Percentiles rank a stretch among this genome's conserved stretches.
These are phyloP conservation scores for Aspergillus cavernicola DNA, from an alignment of 495 filamentous ascomycete genomes.

Conservation along the genomic window DNA sequence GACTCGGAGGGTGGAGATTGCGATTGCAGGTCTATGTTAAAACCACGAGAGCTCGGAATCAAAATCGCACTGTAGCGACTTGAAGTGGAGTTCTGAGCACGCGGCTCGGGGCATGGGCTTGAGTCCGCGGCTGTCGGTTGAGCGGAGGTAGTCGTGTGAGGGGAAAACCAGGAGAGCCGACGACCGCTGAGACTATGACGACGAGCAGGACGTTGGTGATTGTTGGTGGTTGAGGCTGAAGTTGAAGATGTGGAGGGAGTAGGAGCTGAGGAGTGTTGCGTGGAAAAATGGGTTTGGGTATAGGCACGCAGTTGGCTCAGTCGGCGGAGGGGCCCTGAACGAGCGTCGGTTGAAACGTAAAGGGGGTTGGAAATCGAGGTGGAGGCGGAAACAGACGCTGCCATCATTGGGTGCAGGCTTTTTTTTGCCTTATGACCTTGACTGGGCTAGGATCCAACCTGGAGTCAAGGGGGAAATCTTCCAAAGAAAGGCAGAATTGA, in stretches of 20 bases:
- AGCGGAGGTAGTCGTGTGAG: slow-evolving; percentile 21
- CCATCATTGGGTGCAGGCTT: slow-evolving; percentile 27
- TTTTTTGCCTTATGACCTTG: slow-evolving; percentile 2
- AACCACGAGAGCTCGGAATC: slow-evolving; percentile 25
- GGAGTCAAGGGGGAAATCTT: neutral
- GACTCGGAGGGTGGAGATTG: slow-evolving; percentile 28
- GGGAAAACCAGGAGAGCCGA: slow-evolving; percentile 37
- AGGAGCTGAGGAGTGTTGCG: slow-evolving; percentile 41
- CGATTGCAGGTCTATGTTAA: slow-evolving; percentile 22
- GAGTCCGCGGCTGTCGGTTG: slow-evolving; percentile 23
- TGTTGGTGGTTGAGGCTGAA: neutral
- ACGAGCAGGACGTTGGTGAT: slow-evolving; percentile 26
- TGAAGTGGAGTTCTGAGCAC: slow-evolving; percentile 27
- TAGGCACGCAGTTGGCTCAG: slow-evolving; percentile 72
- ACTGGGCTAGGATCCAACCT: neutral
- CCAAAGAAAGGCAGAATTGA: too few relatives aligned
- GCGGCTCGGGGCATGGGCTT: slow-evolving; percentile 32
- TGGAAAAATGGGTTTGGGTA: slow-evolving; percentile 60
- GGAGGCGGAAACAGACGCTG: slow-evolving; percentile 43
- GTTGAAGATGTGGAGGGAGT: slow-evolving; percentile 42
- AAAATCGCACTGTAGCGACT: slow-evolving; percentile 37
- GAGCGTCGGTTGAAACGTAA: slow-evolving; percentile 29
- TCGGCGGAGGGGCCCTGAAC: slow-evolving; percentile 62
- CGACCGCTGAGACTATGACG: slow-evolving; percentile 36
- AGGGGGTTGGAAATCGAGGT: slow-evolving; percentile 29